A percentile compares a stretch with the other conserved stretches of the same genome.
Conservation (phyloP, 768 basidiomycete genomes). For the Phaeolepiota aurea region DNA sequence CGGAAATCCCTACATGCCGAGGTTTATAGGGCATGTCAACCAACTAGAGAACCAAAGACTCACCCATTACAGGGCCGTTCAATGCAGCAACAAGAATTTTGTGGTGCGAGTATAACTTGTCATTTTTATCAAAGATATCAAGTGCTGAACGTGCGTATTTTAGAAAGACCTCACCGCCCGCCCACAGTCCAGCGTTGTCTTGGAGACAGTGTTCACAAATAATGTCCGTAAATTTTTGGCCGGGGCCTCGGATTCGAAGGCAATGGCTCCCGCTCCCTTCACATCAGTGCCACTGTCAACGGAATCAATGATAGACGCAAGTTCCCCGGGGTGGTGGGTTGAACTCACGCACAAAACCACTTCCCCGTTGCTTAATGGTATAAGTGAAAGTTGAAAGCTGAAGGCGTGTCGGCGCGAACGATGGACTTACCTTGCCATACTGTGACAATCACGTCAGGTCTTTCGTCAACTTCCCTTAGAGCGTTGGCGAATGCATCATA, state of each 20-base stretch:
- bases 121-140: not conserved
- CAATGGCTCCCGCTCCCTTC: slow-evolving; percentile 16
- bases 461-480: slow-evolving; percentile 47
- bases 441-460: slow-evolving; percentile 56
- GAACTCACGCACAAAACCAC: slow-evolving; percentile 67
- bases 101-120: slow-evolving; percentile 56
- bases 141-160: too few relatives aligned
- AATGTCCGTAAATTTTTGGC: slow-evolving; percentile 33
- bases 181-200: slow-evolving; percentile 50
- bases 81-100: slow-evolving; percentile 66
- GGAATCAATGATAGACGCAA: not conserved
- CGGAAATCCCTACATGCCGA: slow-evolving; percentile 47
- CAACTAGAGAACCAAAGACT: slow-evolving; percentile 6
- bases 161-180: slow-evolving; percentile 42
- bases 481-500: slow-evolving; percentile 54
- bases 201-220: slow-evolving; percentile 36
- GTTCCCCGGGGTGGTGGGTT: slow-evolving; percentile 1
- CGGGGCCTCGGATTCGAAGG: too few relatives aligned
- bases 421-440: slow-evolving; percentile 51
- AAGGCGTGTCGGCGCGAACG: not conserved
- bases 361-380: slow-evolving; percentile 43
- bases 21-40: slow-evolving; percentile 1
- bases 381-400: not conserved
- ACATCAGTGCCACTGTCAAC: slow-evolving; percentile 50
- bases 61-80: slow-evolving; percentile 74